Percentiles rank a stretch among this genome's conserved stretches.
Evolutionary conservation across 225 moss, liverwort and hornwort species (phyloP).

Genomic region (Asterella californica): DNA sequence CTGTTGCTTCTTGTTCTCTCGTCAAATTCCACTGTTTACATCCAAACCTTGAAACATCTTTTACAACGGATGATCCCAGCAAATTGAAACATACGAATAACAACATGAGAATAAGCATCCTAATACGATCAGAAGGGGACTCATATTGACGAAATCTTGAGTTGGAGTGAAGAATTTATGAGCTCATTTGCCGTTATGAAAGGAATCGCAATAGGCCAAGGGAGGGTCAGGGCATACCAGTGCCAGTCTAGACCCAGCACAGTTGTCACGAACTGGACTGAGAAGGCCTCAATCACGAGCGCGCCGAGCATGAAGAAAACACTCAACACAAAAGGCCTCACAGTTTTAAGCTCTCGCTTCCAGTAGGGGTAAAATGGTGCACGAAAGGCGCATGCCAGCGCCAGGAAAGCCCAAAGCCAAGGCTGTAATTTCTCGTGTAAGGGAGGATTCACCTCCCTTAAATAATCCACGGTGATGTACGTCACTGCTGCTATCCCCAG

Average conservation of each 20-base stretch:
- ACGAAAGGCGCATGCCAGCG: conserved; percentile 59
- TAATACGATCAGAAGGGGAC: no score
- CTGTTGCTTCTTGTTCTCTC: background rate
- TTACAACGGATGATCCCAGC: background rate
- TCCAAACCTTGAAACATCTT: background rate
- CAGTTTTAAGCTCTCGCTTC: conserved; percentile 58
- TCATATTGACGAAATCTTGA: no score
- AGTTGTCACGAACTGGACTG: conserved; percentile 92
- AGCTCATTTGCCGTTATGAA: no score
- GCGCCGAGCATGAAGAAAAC: conserved; percentile 76
- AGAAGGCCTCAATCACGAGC: conserved; percentile 70
- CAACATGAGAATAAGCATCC: background rate
- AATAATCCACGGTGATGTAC: conserved; percentile 73
- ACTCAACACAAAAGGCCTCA: conserved; percentile 56
- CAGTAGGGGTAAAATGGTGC: conserved; percentile 74
- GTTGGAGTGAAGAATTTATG: no score
- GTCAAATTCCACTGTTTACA: background rate
- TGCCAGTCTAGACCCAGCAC: conserved; percentile 96
- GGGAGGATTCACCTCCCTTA: conserved; percentile 49
- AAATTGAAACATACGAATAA: background rate
- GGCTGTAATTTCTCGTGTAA: conserved; percentile 74
- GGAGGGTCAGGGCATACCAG: conserved; percentile 51
- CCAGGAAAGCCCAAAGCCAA: conserved; percentile 75
- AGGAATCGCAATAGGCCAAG: background rate
- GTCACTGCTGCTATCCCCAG: conserved; percentile 53